Percentiles rank a stretch among this genome's conserved stretches.
Evolutionary conservation across 2,329 filamentous ascomycete genomes (phyloP).

Genomic region (Pseudonectria buxi): DNA sequence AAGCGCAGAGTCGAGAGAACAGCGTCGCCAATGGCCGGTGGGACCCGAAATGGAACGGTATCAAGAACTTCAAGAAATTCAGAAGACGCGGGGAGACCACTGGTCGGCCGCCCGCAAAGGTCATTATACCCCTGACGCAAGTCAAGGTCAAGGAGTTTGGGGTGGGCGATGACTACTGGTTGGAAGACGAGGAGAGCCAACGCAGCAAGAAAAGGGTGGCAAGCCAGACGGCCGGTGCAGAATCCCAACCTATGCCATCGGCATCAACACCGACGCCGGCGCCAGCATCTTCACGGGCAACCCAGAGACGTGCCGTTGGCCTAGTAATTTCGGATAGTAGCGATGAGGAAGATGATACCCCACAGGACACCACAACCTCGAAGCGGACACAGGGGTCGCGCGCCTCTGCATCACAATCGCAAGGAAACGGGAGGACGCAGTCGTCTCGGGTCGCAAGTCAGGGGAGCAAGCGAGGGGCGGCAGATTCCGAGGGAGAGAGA

Average conservation of each 20-base stretch:
- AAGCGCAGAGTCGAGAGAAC: slow-evolving; percentile 35
- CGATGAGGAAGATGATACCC: slow-evolving; percentile 24
- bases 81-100: slow-evolving; percentile 46
- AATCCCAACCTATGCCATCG: slow-evolving; percentile 7
- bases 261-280: slow-evolving; percentile 6
- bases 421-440: slow-evolving; percentile 23
- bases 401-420: slow-evolving; percentile 22
- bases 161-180: slow-evolving; percentile 71
- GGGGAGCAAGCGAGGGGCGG: slow-evolving; percentile 29
- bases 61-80: slow-evolving; percentile 95
- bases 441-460: slow-evolving; percentile 20
- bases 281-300: slow-evolving; percentile 4
- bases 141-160: slow-evolving; percentile 65
- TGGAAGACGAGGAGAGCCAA: slow-evolving; percentile 43
- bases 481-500: slow-evolving; percentile 22
- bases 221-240: slow-evolving; percentile 18
- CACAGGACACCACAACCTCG: slow-evolving; percentile 3
- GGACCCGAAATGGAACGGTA: slow-evolving; percentile 86
- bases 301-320: slow-evolving; percentile 13
- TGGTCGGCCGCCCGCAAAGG: slow-evolving; percentile 36
- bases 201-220: slow-evolving; percentile 23
- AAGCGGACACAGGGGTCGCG: slow-evolving; percentile 19
- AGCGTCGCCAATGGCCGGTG: slow-evolving; percentile 56
- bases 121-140: slow-evolving; percentile 67
- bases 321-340: slow-evolving; percentile 32